Percentiles rank a stretch among this genome's conserved stretches.
phyloP scores from a whole-genome alignment of 306 rosid species.

The Acacia confusa region DNA sequence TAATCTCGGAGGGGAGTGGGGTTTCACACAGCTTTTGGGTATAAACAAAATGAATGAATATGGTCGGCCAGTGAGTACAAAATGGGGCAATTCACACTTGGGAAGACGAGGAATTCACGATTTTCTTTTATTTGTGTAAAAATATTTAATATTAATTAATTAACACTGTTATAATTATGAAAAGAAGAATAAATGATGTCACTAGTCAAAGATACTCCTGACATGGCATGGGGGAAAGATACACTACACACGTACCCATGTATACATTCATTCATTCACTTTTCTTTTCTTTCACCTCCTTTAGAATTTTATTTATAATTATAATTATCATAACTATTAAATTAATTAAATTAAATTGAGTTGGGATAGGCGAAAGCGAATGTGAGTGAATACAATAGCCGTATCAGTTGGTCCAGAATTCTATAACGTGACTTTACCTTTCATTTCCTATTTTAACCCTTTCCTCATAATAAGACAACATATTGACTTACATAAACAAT shows the following conservation, averaged over 20 bases:
- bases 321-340: background rate
- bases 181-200: background rate
- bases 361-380: background rate
- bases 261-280: background rate
- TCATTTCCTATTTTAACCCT: background rate
- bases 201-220: conserved; percentile 55
- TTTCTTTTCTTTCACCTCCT: background rate
- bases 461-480: background rate
- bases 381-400: background rate
- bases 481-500: too few species aligned
- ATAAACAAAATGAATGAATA: background rate
- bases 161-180: too few species aligned
- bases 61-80: background rate
- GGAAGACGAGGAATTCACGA: conserved; percentile 17
- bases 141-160: background rate
- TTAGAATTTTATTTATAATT: background rate
- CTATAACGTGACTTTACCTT: conserved; percentile 34
- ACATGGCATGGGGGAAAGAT: conserved; percentile 7
- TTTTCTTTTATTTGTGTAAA: conserved; percentile 3
- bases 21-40: conserved; percentile 1
- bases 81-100: background rate
- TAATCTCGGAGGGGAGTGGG: conserved; percentile 37
- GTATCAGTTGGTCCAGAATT: conserved; percentile 45
- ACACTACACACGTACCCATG: conserved; percentile 20
- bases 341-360: background rate